Percentiles rank a stretch among this genome's conserved stretches.
Conservation (phyloP, 345 rosid genomes). For the Citrus reticulata region DNA sequence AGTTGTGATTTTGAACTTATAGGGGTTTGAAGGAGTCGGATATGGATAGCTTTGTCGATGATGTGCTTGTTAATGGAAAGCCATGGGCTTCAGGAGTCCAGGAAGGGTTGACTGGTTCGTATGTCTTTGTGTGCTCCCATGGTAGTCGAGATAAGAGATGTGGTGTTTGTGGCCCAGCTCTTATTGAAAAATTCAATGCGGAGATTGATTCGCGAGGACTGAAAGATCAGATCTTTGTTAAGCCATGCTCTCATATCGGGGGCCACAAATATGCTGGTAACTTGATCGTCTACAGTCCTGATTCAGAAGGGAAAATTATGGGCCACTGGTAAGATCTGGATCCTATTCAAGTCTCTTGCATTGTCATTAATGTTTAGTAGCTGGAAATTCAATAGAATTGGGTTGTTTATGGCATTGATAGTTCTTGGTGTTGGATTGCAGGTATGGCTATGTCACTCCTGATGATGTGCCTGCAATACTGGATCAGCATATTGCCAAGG, state of each 20-base stretch:
- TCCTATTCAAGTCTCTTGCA: background rate
- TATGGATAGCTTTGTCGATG: constrained; percentile 77
- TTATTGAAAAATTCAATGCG: constrained; percentile 64
- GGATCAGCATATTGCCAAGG: constrained; percentile 83
- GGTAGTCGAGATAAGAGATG: constrained; percentile 89
- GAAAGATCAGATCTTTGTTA: constrained; percentile 52
- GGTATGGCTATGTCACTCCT: constrained; percentile 98
- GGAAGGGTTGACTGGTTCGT: constrained; percentile 59
- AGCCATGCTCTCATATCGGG: constrained; percentile 87
- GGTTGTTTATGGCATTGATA: background rate
- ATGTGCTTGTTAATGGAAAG: constrained; percentile 76
- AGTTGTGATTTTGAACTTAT: constrained; percentile 1
- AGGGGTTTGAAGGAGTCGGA: constrained; percentile 68
- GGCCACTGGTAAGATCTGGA: constrained; percentile 72
- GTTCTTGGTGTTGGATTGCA: constrained; percentile 24
- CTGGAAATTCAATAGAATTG: constrained; percentile 1
- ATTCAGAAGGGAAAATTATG: constrained; percentile 49
- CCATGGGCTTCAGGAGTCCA: constrained; percentile 67
- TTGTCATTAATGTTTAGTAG: background rate
- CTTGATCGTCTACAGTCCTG: constrained; percentile 66
- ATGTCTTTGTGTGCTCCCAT: constrained; percentile 91
- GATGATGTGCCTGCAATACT: constrained; percentile 80
- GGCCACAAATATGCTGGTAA: constrained; percentile 99
- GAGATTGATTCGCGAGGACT: constrained; percentile 66
- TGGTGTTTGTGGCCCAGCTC: constrained; percentile 93